Conservation (phyloP, 225 moss, liverwort and hornwort species). For the Polytrichum formosum region DNA sequence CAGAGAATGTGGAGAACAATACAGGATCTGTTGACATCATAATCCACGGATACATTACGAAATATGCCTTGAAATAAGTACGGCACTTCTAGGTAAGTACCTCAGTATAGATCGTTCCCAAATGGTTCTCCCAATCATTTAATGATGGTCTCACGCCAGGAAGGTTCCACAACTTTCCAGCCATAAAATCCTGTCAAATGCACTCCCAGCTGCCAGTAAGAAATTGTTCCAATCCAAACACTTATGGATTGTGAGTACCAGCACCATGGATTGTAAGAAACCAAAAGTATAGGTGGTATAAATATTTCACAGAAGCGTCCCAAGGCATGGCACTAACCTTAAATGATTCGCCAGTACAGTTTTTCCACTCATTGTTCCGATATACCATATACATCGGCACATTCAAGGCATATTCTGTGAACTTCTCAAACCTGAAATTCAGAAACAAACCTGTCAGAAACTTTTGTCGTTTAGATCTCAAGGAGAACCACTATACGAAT, state of each 20-base stretch:
- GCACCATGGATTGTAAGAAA: too few relatives aligned
- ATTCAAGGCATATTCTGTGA: constrained; percentile 63
- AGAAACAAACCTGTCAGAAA: neutral
- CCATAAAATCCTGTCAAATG: constrained; percentile 65
- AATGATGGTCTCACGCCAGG: constrained; percentile 49
- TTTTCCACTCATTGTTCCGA: constrained; percentile 42
- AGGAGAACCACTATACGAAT: too few relatives aligned
- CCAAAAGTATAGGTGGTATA: neutral
- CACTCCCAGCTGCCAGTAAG: neutral
- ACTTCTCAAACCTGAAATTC: constrained; percentile 69
- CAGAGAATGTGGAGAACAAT: too few relatives aligned
- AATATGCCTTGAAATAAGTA: too few relatives aligned
- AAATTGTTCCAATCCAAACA: too few relatives aligned
- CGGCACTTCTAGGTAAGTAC: constrained; percentile 9
- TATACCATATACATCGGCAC: constrained; percentile 80
- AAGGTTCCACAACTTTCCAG: constrained; percentile 51
- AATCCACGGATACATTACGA: too few relatives aligned
- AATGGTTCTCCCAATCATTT: constrained; percentile 82
- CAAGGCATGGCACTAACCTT: constrained; percentile 28
- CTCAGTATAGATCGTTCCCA: constrained; percentile 82
- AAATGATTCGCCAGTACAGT: constrained; percentile 57
- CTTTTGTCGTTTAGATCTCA: neutral
- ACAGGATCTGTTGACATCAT: too few relatives aligned
- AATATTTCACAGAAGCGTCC: neutral
- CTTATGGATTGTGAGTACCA: too few relatives aligned